Evolutionary conservation across 176 grass and related monocot genomes (phyloP).

Genomic region (Olyra latifolia): DNA sequence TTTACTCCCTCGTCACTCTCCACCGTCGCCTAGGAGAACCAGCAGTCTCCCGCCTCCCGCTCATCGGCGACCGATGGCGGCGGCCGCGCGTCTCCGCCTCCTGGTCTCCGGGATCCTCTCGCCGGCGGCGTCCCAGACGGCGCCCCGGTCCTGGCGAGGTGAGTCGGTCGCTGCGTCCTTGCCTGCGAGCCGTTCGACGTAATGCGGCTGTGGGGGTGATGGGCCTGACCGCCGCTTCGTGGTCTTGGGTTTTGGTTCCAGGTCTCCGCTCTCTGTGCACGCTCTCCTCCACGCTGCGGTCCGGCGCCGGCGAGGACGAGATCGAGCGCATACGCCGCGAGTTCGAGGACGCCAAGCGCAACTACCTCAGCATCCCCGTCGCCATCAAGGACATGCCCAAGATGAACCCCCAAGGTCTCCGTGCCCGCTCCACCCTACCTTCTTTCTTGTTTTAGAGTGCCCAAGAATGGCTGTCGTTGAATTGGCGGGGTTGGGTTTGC

Average conservation of each 20-base stretch:
- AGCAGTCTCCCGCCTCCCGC: constrained; percentile 16
- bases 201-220: background rate
- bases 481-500: background rate
- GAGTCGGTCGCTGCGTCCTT: background rate
- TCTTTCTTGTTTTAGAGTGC: background rate
- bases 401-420: constrained; percentile 79
- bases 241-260: background rate
- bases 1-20: background rate
- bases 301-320: constrained; percentile 60
- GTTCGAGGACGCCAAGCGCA: constrained; percentile 83
- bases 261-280: constrained; percentile 13
- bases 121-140: background rate
- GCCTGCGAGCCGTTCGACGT: constrained; percentile 36
- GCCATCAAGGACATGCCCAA: constrained; percentile 85
- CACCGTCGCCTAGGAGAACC: constrained; percentile 23
- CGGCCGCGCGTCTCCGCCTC: background rate
- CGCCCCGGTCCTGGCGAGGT: background rate
- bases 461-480: background rate
- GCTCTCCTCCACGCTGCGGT: constrained; percentile 51
- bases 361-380: constrained; percentile 79
- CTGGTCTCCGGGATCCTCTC: background rate
- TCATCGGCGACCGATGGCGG: constrained; percentile 21
- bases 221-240: background rate
- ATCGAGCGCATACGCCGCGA: constrained; percentile 79
- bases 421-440: background rate